These are phyloP conservation scores for Stereum hirsutum DNA, from an alignment of 1,284 basidiomycete genomes.

Conservation along the genomic window DNA sequence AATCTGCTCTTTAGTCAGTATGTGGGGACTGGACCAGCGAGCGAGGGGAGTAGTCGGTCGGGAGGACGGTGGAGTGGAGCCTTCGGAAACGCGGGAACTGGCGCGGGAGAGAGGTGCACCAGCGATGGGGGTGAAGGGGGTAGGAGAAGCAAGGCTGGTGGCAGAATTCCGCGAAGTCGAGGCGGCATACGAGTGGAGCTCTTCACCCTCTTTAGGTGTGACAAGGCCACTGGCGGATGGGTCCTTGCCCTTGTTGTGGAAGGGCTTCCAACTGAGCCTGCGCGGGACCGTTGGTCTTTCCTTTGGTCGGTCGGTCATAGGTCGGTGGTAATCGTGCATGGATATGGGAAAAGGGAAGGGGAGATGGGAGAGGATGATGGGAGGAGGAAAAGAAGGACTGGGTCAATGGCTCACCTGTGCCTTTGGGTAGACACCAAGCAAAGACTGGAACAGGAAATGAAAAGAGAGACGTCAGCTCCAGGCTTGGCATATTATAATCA, in stretches of 20 bases:
- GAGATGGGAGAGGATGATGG: slow-evolving; percentile 6
- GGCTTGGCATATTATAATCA: no score
- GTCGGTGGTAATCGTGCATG: slow-evolving; percentile 4
- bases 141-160: slow-evolving; percentile 11
- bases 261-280: slow-evolving; percentile 21
- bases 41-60: slow-evolving; percentile 22
- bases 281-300: slow-evolving; percentile 16
- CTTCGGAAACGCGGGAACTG: slow-evolving; percentile 21
- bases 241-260: slow-evolving; percentile 19
- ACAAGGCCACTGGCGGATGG: slow-evolving; percentile 17
- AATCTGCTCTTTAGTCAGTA: slow-evolving; percentile 30
- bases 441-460: no score
- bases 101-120: slow-evolving; percentile 18
- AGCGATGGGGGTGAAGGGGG: slow-evolving; percentile 6
- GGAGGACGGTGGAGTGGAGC: slow-evolving; percentile 19
- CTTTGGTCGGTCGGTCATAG: slow-evolving; percentile 18
- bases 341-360: no score
- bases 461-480: no score
- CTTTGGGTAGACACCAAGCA: no score
- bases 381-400: no score
- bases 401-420: no score
- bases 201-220: slow-evolving; percentile 24
- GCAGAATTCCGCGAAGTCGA: slow-evolving; percentile 12
- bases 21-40: slow-evolving; percentile 19
- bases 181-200: slow-evolving; percentile 18